Evolutionary conservation across 177 flowering plant genomes (phyloP), one percentile per base, ranked within the genome.

Genomic region (Vitis hybrid): DNA sequence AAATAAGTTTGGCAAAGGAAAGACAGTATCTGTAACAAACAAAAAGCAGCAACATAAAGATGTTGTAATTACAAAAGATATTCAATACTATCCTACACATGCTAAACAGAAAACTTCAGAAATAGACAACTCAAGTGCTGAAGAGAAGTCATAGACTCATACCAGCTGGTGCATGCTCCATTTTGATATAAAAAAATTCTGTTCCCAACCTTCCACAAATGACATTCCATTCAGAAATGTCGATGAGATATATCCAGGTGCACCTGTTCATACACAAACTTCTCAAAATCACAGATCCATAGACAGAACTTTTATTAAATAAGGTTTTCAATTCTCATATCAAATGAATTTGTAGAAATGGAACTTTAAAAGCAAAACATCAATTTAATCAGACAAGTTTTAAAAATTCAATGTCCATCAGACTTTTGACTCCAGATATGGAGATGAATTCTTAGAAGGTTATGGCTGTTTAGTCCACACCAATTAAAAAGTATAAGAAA

Each of bases 141-240:
- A 24, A 24, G 28, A 11, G 62, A 53, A 52, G 14, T 2, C 62
- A 53, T 49, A 9, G 15, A 52, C 14, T 31, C 78, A 68, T 89
- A 94, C 98, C 98, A 96, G 80, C 73, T 96, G 98, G 70, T 96
- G 99, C 98, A 96, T 94, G 87, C 94, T 94, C 99, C 99, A 96
- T 71, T 94, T 94, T 53, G 97, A 89, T 78, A 96, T 84, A 76
- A 96, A 96, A 75, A 96, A 85, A 38, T 89, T 94, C 78, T 92
- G 93, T 71, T 92, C 91, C 99, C 99, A 96, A 54, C 99, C 99
- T 31, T 90, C 83, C 59, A 96, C 92, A 84, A 96, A 96, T 49
- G 99, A 94, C 86, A 86, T 77, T 66, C 99, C 99, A 83, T 91
- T 96, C 79, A 96, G 75, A 56, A 96, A 81, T 54, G 91, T 73